Base-by-base conservation (phyloP, 352 stramenopile species). In the Peronospora destructor region DNA sequence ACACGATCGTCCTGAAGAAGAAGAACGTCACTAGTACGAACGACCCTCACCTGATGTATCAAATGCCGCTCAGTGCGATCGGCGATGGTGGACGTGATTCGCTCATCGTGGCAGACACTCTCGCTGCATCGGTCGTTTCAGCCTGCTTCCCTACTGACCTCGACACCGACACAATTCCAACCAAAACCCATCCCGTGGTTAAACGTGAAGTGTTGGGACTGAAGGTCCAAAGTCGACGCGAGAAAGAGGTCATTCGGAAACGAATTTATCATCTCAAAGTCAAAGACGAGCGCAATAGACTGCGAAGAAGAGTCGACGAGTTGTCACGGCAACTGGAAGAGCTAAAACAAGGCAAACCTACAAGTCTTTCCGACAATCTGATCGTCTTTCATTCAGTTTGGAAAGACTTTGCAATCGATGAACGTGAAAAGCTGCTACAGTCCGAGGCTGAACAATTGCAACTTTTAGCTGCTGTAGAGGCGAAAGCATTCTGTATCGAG, bases 161-260 rank as follows among this genome's bases (percentile, higher is more conserved):
- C 32, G 32, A 17, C 17, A 30, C 10, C 8, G 12, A 23, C 13
- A 32, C 44, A 10, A 11, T 2, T 10, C 21, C n/a, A 23, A 41
- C 7, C 3, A 12, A 32, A 12, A 32, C 6, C 30, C 11, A 14
- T 16, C 30, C 4, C 8, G 4, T 5, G 1, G 5, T 14, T 6
- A 36, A 36, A 16, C 30, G 30, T n/a, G 30, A 36, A 36, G 30
- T n/a, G 13, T 36, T 36, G 9, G 11, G 13, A 36, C 30, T 12
- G 10, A 14, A 16, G 5, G 11, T 13, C 14, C 2, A 48, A 33
- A 53, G 37, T 46, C 45, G 44, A 34, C 26, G 53, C 17, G 44
- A 60, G 38, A 54, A 54, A 23, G 53, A 60, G n/a, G 53, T 34
- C 3, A 44, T 56, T 38, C 39, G 45, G 0, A 61, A 53, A 14